Evolutionary conservation across 163 green algal genomes (phyloP).

Genomic region (Scenedesmus sp.): DNA sequence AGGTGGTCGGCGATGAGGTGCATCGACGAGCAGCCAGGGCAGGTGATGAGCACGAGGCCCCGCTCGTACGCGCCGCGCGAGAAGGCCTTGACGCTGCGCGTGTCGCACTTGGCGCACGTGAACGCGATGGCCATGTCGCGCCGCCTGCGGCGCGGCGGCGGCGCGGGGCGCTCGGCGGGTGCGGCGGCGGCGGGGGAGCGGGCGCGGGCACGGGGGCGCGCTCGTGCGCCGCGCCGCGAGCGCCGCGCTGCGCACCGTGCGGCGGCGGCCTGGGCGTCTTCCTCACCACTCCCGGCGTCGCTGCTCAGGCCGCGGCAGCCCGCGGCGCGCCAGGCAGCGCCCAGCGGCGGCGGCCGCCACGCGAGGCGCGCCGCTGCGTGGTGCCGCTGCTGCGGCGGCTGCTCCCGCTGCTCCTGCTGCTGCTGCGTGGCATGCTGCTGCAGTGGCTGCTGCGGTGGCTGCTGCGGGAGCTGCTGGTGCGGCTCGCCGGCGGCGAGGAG

Average conservation of each 20-base stretch:
- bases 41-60: constrained; percentile 78
- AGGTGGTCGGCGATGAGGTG: constrained; percentile 84
- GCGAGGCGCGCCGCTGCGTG: too few species aligned
- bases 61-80: constrained; percentile 66
- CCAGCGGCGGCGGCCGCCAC: too few species aligned
- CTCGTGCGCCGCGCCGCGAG: too few species aligned
- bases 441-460: not conserved
- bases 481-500: too few species aligned
- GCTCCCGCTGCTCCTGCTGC: not conserved
- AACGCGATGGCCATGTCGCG: constrained; percentile 52
- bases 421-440: not conserved
- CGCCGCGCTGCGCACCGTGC: too few species aligned
- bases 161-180: not conserved
- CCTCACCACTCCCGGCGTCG: too few species aligned
- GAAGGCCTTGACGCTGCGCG: constrained; percentile 75
- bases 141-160: not conserved
- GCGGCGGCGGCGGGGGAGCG: too few species aligned
- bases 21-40: constrained; percentile 65
- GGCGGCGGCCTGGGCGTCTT: too few species aligned
- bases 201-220: too few species aligned
- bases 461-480: constrained; percentile 7
- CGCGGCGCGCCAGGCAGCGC: too few species aligned
- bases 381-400: constrained; percentile 21
- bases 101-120: constrained; percentile 60
- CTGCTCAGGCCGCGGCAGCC: too few species aligned